These are phyloP conservation scores for Pythium phragmiticola DNA, from an alignment of 352 stramenopile species.

Conservation along the genomic window DNA sequence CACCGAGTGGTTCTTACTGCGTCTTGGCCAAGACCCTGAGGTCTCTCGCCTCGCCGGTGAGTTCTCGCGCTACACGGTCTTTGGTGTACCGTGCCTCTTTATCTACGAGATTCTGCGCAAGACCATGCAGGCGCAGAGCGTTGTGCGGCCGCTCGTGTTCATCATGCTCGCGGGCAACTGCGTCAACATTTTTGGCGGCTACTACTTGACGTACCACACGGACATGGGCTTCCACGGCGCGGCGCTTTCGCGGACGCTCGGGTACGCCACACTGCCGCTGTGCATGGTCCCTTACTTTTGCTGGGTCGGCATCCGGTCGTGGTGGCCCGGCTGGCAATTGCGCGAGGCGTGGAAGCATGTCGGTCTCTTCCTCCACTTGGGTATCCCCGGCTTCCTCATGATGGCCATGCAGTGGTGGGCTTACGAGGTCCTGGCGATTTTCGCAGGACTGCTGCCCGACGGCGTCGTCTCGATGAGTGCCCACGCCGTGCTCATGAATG, in stretches of 20 bases:
- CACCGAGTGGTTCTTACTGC: slow-evolving; percentile 37
- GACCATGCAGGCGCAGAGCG: slow-evolving; percentile 65
- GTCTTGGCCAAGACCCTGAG: slow-evolving; percentile 43
- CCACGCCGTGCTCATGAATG: slow-evolving; percentile 70
- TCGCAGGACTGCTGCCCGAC: slow-evolving; percentile 62
- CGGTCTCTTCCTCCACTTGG: slow-evolving; percentile 56
- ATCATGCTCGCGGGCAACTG: slow-evolving; percentile 53
- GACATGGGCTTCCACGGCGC: slow-evolving; percentile 66
- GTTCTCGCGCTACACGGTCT: slow-evolving; percentile 52
- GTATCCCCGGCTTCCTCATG: slow-evolving; percentile 59
- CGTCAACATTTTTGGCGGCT: slow-evolving; percentile 60
- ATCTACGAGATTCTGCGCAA: slow-evolving; percentile 76
- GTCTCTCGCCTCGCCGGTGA: slow-evolving; percentile 46
- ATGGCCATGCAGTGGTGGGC: slow-evolving; percentile 76
- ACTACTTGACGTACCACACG: slow-evolving; percentile 71
- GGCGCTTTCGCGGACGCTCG: slow-evolving; percentile 59
- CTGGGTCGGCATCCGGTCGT: slow-evolving; percentile 60
- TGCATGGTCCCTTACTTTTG: slow-evolving; percentile 56
- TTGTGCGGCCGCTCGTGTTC: slow-evolving; percentile 54
- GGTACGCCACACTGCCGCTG: slow-evolving; percentile 47
- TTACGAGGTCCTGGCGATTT: slow-evolving; percentile 70
- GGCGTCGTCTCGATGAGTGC: slow-evolving; percentile 64
- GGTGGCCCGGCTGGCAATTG: slow-evolving; percentile 31
- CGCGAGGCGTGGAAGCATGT: slow-evolving; percentile 60
- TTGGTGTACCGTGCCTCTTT: slow-evolving; percentile 72